phyloP scores from a whole-genome alignment of 2,329 filamentous ascomycete species.

The Sclerotinia subarctica region DNA sequence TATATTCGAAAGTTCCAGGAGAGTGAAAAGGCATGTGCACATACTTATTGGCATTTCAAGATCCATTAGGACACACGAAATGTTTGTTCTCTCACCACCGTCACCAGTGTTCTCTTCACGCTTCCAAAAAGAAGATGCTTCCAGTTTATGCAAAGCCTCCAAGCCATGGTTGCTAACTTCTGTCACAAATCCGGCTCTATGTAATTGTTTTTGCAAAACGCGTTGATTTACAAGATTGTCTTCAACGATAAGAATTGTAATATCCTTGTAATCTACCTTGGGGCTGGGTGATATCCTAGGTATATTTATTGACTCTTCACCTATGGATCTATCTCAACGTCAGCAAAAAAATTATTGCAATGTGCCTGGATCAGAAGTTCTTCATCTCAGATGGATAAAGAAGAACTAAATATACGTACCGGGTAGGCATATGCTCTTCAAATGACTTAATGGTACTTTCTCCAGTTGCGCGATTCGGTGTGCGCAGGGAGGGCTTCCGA shows the following conservation, averaged over 20 bases:
- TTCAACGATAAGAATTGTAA: slow-evolving; percentile 58
- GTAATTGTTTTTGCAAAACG: slow-evolving; percentile 59
- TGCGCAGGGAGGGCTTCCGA: neutral
- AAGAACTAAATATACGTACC: neutral
- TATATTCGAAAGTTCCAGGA: slow-evolving; percentile 46
- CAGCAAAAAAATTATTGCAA: neutral
- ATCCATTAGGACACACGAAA: slow-evolving; percentile 73
- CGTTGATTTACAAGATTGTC: slow-evolving; percentile 67
- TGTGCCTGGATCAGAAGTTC: neutral
- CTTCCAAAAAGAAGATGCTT: slow-evolving; percentile 54
- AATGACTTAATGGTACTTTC: neutral
- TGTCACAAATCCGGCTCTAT: slow-evolving; percentile 58
- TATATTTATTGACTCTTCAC: neutral
- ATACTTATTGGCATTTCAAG: slow-evolving; percentile 71
- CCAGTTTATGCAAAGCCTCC: slow-evolving; percentile 58
- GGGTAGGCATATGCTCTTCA: neutral
- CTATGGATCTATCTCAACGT: neutral
- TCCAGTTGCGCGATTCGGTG: neutral
- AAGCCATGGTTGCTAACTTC: slow-evolving; percentile 63
- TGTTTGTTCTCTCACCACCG: slow-evolving; percentile 40
- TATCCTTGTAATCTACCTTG: slow-evolving; percentile 11
- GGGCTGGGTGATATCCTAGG: neutral
- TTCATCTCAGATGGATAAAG: neutral
- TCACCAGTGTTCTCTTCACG: slow-evolving; percentile 38
- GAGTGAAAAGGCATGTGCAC: slow-evolving; percentile 55